Percentiles rank a stretch among this genome's conserved stretches.
phyloP scores from a whole-genome alignment of 306 rosid genomes.

The Hippophae tibetana region DNA sequence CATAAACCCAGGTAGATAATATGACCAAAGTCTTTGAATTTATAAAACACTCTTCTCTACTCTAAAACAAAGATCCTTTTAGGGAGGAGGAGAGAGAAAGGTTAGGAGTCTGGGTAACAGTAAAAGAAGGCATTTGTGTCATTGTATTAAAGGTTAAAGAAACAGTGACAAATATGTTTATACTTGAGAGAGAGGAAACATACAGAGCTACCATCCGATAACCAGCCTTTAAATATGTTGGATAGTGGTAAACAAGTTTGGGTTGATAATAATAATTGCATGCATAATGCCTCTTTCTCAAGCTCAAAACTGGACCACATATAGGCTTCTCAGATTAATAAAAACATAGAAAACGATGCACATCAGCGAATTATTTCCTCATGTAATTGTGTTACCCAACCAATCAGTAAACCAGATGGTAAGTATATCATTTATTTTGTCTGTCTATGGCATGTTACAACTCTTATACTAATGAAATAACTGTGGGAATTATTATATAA shows the following conservation, averaged over 20 bases:
- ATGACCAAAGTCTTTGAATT: background rate
- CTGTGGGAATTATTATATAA: constrained; percentile 24
- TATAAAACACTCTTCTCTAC: constrained; percentile 12
- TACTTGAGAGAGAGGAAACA: constrained; percentile 1
- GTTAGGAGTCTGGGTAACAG: background rate
- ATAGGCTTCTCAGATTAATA: constrained; percentile 28
- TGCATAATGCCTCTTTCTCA: constrained; percentile 36
- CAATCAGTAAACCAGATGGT: constrained; percentile 33
- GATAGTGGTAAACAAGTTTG: constrained; percentile 40
- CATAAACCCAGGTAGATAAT: too few species aligned
- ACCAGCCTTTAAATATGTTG: constrained; percentile 39
- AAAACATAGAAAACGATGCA: constrained; percentile 25
- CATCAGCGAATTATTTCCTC: constrained; percentile 24
- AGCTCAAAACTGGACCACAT: constrained; percentile 31
- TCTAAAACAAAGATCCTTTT: constrained; percentile 2
- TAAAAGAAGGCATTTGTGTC: constrained; percentile 19
- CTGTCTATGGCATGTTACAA: background rate
- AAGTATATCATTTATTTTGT: constrained; percentile 7
- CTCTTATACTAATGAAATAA: constrained; percentile 10
- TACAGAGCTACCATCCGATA: constrained; percentile 39
- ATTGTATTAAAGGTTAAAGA: constrained; percentile 11
- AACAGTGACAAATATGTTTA: background rate
- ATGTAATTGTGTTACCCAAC: constrained; percentile 12
- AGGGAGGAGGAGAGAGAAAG: background rate
- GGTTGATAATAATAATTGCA: constrained; percentile 29